phyloP scores from a whole-genome alignment of 108 stramenopile species.

The Cylindrotheca fusiformis region DNA sequence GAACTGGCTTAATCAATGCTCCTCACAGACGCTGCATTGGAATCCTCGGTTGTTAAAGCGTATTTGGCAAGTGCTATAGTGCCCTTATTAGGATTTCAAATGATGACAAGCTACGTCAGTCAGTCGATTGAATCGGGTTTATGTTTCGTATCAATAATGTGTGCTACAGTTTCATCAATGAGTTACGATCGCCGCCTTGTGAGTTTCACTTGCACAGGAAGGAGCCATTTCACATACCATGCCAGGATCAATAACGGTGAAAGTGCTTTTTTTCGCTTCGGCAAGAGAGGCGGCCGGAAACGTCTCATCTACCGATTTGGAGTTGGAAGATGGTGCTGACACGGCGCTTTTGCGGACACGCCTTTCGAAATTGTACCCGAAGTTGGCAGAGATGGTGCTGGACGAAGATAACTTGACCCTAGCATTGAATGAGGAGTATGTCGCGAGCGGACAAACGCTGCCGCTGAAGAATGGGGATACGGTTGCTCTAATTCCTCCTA shows the following conservation, averaged over 20 bases:
- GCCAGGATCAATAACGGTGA: constrained; percentile 6
- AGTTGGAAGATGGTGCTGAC: constrained; percentile 39
- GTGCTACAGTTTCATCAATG: neutral
- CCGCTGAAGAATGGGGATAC: constrained; percentile 70
- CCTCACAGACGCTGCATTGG: neutral
- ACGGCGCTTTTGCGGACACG: constrained; percentile 40
- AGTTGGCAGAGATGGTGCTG: constrained; percentile 52
- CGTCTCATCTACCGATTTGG: constrained; percentile 33
- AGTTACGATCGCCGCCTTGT: too few species aligned
- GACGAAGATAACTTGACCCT: constrained; percentile 79
- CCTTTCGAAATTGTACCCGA: constrained; percentile 64
- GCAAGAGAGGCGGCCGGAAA: constrained; percentile 81
- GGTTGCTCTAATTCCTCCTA: constrained; percentile 85
- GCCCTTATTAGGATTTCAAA: too few species aligned
- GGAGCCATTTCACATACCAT: too few species aligned
- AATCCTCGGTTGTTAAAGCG: neutral
- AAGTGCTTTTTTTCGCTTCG: constrained; percentile 84
- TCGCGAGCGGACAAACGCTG: constrained; percentile 50
- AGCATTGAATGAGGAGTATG: constrained; percentile 87
- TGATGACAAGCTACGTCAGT: too few species aligned
- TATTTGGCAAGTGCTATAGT: too few species aligned
- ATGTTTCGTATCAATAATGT: neutral
- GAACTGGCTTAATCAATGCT: neutral
- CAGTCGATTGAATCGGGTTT: too few species aligned
- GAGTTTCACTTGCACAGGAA: too few species aligned